Conservation (phyloP, 2,329 filamentous ascomycete genomes). For the Alternaria sp. region DNA sequence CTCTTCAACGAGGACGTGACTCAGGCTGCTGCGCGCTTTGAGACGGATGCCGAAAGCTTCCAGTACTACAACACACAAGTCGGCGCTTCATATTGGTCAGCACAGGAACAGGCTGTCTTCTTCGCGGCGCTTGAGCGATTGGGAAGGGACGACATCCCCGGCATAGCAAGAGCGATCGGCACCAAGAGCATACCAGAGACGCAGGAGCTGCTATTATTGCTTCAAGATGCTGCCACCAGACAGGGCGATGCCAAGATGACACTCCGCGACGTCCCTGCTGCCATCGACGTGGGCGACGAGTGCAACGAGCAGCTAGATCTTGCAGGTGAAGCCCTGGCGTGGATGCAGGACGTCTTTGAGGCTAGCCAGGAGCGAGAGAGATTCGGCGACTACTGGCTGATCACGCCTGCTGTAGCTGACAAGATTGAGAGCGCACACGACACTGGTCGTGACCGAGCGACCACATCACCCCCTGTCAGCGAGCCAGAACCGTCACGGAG, state of each 20-base stretch:
- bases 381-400: constrained; percentile 71
- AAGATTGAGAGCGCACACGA: constrained; percentile 40
- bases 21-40: constrained; percentile 25
- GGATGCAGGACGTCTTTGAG: constrained; percentile 69
- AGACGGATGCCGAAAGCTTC: not conserved
- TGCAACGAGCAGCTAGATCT: constrained; percentile 71
- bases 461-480: constrained; percentile 13
- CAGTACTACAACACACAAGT: constrained; percentile 61
- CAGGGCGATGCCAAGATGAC: constrained; percentile 44
- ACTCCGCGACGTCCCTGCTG: constrained; percentile 70
- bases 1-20: constrained; percentile 43
- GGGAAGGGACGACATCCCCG: constrained; percentile 67
- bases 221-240: constrained; percentile 60
- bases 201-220: constrained; percentile 68
- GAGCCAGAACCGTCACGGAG: constrained; percentile 12
- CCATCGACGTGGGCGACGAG: constrained; percentile 71
- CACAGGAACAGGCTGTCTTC: constrained; percentile 72
- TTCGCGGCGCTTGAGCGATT: constrained; percentile 70
- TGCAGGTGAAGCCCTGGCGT: constrained; percentile 70
- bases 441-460: constrained; percentile 20
- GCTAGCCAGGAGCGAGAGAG: constrained; percentile 64
- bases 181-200: constrained; percentile 80
- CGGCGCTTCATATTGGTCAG: constrained; percentile 73
- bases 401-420: constrained; percentile 55
- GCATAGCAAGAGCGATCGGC: constrained; percentile 67